Conservation (phyloP, 2,329 filamentous ascomycete genomes). For the Apiospora sp. region DNA sequence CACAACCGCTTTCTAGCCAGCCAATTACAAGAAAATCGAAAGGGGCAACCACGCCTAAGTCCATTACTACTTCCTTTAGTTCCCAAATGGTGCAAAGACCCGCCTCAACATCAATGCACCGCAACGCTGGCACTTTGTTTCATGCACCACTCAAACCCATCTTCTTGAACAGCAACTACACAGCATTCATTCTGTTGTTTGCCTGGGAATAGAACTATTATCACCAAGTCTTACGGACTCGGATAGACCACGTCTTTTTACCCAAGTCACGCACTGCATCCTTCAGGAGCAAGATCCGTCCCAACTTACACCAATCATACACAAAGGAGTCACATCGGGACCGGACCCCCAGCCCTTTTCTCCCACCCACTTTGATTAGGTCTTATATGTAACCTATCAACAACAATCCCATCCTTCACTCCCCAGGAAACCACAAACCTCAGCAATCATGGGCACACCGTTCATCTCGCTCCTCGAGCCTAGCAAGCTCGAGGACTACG, state of each 20-base stretch:
- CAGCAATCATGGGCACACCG: conserved; percentile 53
- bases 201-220: background rate
- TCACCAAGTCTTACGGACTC: background rate
- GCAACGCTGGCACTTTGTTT: background rate
- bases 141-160: background rate
- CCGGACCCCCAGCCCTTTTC: background rate
- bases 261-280: background rate
- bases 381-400: background rate
- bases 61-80: background rate
- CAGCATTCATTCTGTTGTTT: background rate
- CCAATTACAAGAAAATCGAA: background rate
- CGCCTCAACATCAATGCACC: background rate
- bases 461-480: conserved; percentile 59
- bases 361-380: background rate
- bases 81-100: background rate
- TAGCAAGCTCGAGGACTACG: conserved; percentile 57
- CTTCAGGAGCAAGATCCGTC: background rate
- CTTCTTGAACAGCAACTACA: background rate
- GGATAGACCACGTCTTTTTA: background rate
- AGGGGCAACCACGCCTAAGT: background rate
- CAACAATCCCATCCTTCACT: background rate
- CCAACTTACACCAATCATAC: background rate
- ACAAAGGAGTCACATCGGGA: background rate
- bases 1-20: background rate
- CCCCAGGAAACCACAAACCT: background rate